Evolutionary conservation across 352 stramenopile species (phyloP).

Genomic region (Phytophthora colocasiae): DNA sequence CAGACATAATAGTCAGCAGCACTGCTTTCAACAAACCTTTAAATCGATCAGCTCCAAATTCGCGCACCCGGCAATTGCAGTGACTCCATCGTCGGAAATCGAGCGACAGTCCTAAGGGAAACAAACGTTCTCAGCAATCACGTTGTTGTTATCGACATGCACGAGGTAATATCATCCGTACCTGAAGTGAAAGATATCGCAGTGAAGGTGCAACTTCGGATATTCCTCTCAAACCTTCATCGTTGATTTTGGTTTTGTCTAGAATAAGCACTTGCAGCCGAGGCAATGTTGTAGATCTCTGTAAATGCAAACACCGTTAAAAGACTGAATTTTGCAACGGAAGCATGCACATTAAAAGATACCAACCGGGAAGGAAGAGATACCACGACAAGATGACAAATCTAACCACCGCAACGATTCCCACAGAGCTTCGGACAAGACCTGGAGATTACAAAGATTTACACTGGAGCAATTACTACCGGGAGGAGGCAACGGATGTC

Average conservation of each 20-base stretch:
- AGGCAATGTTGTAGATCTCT: constrained; percentile 40
- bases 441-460: constrained; percentile 38
- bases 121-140: neutral
- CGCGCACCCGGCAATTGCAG: constrained; percentile 43
- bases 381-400: constrained; percentile 56
- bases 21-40: constrained; percentile 48
- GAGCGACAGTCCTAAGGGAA: constrained; percentile 53
- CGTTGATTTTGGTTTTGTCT: constrained; percentile 60
- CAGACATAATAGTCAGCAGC: neutral
- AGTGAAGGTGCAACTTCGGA: constrained; percentile 41
- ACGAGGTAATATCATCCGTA: constrained; percentile 21
- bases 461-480: constrained; percentile 45
- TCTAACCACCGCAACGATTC: constrained; percentile 55
- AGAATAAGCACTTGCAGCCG: constrained; percentile 68
- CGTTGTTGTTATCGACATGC: neutral
- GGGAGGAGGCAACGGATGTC: neutral
- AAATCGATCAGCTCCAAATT: constrained; percentile 67
- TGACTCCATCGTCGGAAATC: constrained; percentile 56
- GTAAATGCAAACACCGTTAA: neutral
- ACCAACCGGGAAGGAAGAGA: constrained; percentile 51
- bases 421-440: constrained; percentile 38
- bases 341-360: neutral
- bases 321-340: too few relatives aligned
- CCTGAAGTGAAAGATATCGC: constrained; percentile 75
- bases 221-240: constrained; percentile 52